Conservation (phyloP, 257 asterid species). For the Solanum sitiens region DNA sequence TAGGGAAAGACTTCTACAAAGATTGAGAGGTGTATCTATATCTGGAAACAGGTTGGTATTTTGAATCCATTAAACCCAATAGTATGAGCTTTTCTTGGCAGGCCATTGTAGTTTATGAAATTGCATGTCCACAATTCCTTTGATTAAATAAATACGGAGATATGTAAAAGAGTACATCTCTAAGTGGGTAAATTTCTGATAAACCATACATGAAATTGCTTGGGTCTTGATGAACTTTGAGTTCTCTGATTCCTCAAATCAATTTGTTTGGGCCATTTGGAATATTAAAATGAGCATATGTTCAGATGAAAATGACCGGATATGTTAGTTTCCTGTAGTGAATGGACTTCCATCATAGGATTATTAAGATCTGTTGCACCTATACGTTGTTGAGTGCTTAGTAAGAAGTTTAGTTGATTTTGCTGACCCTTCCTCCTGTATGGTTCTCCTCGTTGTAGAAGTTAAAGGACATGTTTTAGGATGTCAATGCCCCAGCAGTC, state of each 20-base stretch:
- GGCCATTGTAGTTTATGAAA: not conserved
- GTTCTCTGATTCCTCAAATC: not conserved
- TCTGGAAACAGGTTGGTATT: slow-evolving; percentile 51
- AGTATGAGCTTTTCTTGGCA: not conserved
- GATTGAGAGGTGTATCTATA: slow-evolving; percentile 74
- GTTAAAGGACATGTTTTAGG: not conserved
- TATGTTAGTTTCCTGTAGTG: not conserved
- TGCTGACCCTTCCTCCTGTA: not conserved
- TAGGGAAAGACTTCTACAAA: slow-evolving; percentile 76
- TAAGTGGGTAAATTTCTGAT: not conserved
- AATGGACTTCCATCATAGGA: not conserved
- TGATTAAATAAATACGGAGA: not conserved
- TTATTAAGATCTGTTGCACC: not conserved
- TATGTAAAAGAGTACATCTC: not conserved
- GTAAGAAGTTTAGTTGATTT: not conserved
- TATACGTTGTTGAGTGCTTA: not conserved
- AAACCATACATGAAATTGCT: not conserved
- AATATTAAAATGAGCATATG: not conserved
- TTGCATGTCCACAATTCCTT: not conserved
- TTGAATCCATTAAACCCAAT: not conserved
- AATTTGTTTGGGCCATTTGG: not conserved
- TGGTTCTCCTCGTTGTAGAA: not conserved
- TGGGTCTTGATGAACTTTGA: not conserved
- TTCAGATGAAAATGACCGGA: not conserved
- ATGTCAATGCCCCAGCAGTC: not conserved